Evolutionary conservation across 140 eudicot species (phyloP), one percentile per base, ranked within the genome.

Genomic region (Anethum foeniculum): DNA sequence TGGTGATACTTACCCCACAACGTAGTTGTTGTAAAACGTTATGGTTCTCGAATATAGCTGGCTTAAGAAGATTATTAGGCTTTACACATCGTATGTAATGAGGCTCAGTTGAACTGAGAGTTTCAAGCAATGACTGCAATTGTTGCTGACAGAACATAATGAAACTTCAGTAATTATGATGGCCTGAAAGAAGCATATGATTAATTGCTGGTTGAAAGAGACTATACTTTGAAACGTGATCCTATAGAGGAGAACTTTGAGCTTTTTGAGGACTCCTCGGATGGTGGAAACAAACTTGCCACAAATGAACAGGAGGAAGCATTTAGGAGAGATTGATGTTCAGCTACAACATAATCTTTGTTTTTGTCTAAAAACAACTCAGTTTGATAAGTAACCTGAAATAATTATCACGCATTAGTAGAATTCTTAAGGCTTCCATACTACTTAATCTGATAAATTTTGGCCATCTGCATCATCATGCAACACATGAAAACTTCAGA

Each of bases 341-440:
- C 99, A 73, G 98, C 96, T 87, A 95, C 84, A 78, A 95, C 99
- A 83, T 95, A 95, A 85, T 95, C 99, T 86, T 95, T 95, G 93
- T 95, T 95, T 87, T 95, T 95, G 80, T 95, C 99, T 82, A 95
- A 73, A 87, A 95, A 95, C 87, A 87, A 79, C 68, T 95, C 96
- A 30, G 99, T 95, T 87, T 95, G 99, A 76, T 95, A 95, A 71
- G 97, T 93, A 71, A 95, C 99, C 99, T 95, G 83, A 69, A 81
- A 82, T 76, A 41, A 10, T 74, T 44, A 75, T 52, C 72, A 80
- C 47, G 32, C 41, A 56, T 79, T 30, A 52, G 46, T 10, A 49
- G 2, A 19, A 62, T 52, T 30, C 74, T 3, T 32, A 43, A 13
- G 43, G 74, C 74, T 67, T 67, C 43, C 9, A 10, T 38, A 6